These are phyloP conservation scores for Larix kaempferi DNA, from an alignment of 75 land plant species.

Conservation along the genomic window DNA sequence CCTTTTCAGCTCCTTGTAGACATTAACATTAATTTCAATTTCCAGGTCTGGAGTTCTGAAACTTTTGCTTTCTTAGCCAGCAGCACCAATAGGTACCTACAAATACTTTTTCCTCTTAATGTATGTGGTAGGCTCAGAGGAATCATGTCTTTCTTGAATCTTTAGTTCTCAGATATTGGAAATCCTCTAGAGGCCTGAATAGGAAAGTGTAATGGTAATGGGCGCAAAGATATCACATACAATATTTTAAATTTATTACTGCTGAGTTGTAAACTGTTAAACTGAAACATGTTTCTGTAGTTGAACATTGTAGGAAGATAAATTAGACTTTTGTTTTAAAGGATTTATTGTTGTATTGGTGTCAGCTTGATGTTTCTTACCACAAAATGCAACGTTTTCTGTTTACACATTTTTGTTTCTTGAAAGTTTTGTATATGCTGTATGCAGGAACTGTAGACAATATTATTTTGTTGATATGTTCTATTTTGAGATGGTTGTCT, in stretches of 20 bases:
- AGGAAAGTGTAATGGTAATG: not conserved
- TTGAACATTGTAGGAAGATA: not conserved
- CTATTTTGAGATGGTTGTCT: not conserved
- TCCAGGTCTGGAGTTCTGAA: not conserved
- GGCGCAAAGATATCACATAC: not conserved
- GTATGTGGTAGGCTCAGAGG: not conserved
- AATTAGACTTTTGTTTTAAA: not conserved
- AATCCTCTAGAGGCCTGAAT: not conserved
- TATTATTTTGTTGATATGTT: not conserved
- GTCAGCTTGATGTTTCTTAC: not conserved
- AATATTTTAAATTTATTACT: not conserved
- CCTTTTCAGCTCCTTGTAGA: too few species aligned
- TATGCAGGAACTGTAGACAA: slow-evolving; percentile 1
- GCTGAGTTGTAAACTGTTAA: not conserved
- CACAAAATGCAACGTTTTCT: not conserved
- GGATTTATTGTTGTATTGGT: not conserved
- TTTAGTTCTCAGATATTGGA: not conserved
- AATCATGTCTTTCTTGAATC: not conserved
- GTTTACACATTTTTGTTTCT: not conserved
- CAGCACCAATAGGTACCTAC: not conserved
- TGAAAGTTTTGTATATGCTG: not conserved
- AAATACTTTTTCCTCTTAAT: not conserved
- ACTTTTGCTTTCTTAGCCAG: not conserved
- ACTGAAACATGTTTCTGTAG: not conserved
- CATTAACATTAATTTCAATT: too few species aligned